phyloP scores from a whole-genome alignment of 768 basidiomycete genomes.

The Inosperma sp. region DNA sequence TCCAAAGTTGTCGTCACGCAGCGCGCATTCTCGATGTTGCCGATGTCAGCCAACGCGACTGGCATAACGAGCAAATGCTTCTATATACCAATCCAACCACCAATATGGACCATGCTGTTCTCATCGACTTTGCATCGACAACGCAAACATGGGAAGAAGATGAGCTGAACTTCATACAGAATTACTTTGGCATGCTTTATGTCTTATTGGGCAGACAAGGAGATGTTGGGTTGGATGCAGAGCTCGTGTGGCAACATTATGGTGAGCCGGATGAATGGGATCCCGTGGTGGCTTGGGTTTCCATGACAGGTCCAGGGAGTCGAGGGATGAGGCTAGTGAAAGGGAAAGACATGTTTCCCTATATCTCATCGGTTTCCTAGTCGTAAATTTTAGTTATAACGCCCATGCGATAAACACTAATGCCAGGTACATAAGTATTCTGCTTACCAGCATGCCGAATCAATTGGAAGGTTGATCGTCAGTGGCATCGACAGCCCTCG shows the following conservation, averaged over 20 bases:
- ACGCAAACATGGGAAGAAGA: conserved; percentile 13
- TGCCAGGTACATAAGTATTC: neutral
- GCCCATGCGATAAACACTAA: neutral
- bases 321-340: neutral
- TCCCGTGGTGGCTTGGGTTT: neutral
- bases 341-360: neutral
- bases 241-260: conserved; percentile 1
- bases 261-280: conserved; percentile 1
- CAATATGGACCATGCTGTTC: conserved; percentile 13
- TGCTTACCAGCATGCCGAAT: neutral
- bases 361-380: neutral
- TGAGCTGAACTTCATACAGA: conserved; percentile 8
- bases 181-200: conserved; percentile 11
- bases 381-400: too few relatives aligned
- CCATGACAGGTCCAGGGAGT: neutral
- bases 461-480: neutral
- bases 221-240: neutral
- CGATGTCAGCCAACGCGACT: conserved; percentile 23
- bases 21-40: conserved; percentile 21
- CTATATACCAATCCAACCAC: conserved; percentile 13
- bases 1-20: conserved; percentile 21
- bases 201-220: neutral
- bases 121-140: conserved; percentile 16
- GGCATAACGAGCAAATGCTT: conserved; percentile 19
- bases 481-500: neutral